A percentile compares a stretch with the other conserved stretches of the same genome.
Conservation (phyloP, 805 yeast genomes). For the Pichia thaimueangensis region DNA sequence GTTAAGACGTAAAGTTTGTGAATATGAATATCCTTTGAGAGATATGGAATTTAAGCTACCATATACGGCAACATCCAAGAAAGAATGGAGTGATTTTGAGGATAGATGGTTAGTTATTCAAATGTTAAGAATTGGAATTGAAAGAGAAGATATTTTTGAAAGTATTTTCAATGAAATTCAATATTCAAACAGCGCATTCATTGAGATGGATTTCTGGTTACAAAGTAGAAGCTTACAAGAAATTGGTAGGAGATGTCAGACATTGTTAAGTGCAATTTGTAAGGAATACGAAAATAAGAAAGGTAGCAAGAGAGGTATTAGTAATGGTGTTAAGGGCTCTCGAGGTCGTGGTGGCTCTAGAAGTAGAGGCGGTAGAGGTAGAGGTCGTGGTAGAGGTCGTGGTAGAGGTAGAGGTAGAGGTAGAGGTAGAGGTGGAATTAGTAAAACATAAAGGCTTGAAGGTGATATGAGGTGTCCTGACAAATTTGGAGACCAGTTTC, state of each 20-base stretch:
- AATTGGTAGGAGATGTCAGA: slow-evolving; percentile 72
- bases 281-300: slow-evolving; percentile 49
- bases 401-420: neutral
- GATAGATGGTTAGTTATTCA: slow-evolving; percentile 82
- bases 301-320: neutral
- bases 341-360: no score
- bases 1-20: slow-evolving; percentile 65
- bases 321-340: no score
- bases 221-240: slow-evolving; percentile 75
- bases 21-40: slow-evolving; percentile 64
- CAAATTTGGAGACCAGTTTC: no score
- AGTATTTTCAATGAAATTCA: slow-evolving; percentile 68
- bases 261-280: slow-evolving; percentile 67
- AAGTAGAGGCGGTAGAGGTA: neutral
- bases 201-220: slow-evolving; percentile 62
- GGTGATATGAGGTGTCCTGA: no score
- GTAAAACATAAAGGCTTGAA: neutral
- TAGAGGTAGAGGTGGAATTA: no score
- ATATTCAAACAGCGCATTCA: slow-evolving; percentile 20
- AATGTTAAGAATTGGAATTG: slow-evolving; percentile 74
- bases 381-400: neutral
- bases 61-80: slow-evolving; percentile 48
- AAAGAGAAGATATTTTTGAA: slow-evolving; percentile 72
- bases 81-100: slow-evolving; percentile 79
- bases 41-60: slow-evolving; percentile 69